Base-by-base conservation (phyloP, 192 early-diverging fungal genomes). In the Neocallimastix lanati region DNA sequence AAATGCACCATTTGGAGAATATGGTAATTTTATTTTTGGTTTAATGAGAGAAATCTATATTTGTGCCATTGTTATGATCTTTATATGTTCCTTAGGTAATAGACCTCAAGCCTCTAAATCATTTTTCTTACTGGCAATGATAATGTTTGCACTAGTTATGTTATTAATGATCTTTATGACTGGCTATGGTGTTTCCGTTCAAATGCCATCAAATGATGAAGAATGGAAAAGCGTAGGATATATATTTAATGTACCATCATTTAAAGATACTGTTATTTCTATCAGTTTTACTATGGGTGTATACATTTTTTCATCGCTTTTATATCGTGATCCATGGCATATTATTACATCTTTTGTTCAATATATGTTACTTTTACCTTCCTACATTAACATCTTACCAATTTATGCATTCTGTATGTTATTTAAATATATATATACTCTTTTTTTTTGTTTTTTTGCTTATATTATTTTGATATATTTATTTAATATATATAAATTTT, bases 61-160 rank as follows among this genome's bases (percentile, higher is more conserved):
- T n/a, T 79, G 93, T 67, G 86, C 94, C 29, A 86, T 98, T 77
- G 87, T 94, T 33, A 89, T 92, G 28, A 90, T 92, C 80, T 93
- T 98, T 84, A 93, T 99, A 58, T 87, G 93, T n/a, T 92, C 95
- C 80, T 85, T 99, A 82, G 97, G 97, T 80, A 99, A 99, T 85
- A 89, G 96, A 50, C 97, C 97, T 76, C 95, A 98, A 85, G 96
- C 94, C 27, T 91, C 93, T 28, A 90, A 83, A 85, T 86, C 78
- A 87, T 95, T 33, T 95, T 94, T 80, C 88, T 89, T 40, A 80
- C 85, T 25, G 87, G 88, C 28, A 93, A 50, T 95, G 81, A 83
- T 92, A 4, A 87, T 96, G 79, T 98, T 97, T 86, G 93, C 93
- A 3, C 77, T 94, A 58, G 86, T 98, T 80, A 97, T 96, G 95